phyloP scores from a whole-genome alignment of 1,139 yeast genomes.

The Debaryomycetaceae sp. region DNA sequence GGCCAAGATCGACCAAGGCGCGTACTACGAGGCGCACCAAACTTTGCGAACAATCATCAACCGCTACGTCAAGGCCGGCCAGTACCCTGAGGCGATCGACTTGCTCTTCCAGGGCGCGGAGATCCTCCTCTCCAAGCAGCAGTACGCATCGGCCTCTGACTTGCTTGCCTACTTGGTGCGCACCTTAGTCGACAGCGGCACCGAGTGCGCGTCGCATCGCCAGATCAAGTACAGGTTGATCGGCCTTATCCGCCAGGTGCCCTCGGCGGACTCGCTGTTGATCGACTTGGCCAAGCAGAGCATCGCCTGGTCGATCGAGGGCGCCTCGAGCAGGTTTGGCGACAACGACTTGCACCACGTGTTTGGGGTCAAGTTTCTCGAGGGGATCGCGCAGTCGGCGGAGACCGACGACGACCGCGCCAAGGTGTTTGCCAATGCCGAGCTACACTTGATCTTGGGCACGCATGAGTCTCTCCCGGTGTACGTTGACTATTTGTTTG shows the following conservation, averaged over 20 bases:
- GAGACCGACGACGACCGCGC: slow-evolving; percentile 24
- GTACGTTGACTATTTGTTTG: slow-evolving; percentile 51
- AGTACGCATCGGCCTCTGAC: slow-evolving; percentile 79
- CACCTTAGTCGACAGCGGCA: slow-evolving; percentile 51
- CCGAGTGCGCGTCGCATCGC: slow-evolving; percentile 18
- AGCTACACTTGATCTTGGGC: slow-evolving; percentile 64
- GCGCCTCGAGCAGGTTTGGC: slow-evolving; percentile 50
- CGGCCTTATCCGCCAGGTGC: slow-evolving; percentile 38
- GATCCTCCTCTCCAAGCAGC: slow-evolving; percentile 62
- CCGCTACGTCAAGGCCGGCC: slow-evolving; percentile 67
- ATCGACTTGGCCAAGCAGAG: slow-evolving; percentile 62
- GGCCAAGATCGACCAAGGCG: slow-evolving; percentile 65
- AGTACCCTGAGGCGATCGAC: slow-evolving; percentile 68
- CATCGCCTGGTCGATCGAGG: slow-evolving; percentile 58
- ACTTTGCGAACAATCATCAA: slow-evolving; percentile 85
- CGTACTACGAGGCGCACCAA: slow-evolving; percentile 93
- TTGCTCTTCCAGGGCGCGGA: slow-evolving; percentile 67
- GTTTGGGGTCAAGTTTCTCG: slow-evolving; percentile 62
- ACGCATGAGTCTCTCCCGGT: slow-evolving; percentile 53
- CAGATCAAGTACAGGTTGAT: slow-evolving; percentile 31
- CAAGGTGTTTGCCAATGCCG: slow-evolving; percentile 39
- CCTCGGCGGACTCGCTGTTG: slow-evolving; percentile 64
- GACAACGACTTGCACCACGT: slow-evolving; percentile 73
- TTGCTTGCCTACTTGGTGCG: slow-evolving; percentile 70
- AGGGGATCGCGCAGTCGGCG: too few relatives aligned